These are phyloP conservation scores for Lepidopterella palustris DNA, from an alignment of 495 filamentous ascomycete genomes.

Conservation along the genomic window DNA sequence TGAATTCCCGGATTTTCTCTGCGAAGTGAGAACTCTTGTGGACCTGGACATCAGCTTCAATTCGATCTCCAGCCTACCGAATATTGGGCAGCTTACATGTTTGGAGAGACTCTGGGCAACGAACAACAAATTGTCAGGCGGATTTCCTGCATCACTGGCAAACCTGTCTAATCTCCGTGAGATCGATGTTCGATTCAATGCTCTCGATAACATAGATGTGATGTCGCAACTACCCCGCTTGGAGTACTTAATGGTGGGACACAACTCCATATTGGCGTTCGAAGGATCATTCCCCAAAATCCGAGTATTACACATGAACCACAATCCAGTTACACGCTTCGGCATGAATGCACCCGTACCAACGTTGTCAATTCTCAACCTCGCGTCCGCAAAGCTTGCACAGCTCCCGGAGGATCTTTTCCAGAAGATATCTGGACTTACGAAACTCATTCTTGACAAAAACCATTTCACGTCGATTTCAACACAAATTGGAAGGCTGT, in stretches of 20 bases:
- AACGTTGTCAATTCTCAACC: slow-evolving; percentile 73
- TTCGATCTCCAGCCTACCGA: slow-evolving; percentile 66
- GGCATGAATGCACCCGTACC: slow-evolving; percentile 70
- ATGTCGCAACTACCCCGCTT: slow-evolving; percentile 74
- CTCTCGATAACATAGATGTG: slow-evolving; percentile 75
- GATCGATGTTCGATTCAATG: slow-evolving; percentile 89
- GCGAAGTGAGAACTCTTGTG: slow-evolving; percentile 71
- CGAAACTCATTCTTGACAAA: slow-evolving; percentile 82
- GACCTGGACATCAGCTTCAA: slow-evolving; percentile 99
- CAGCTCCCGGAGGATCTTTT: slow-evolving; percentile 79
- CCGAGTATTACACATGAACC: slow-evolving; percentile 76
- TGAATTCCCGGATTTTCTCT: slow-evolving; percentile 76
- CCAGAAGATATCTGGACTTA: slow-evolving; percentile 76
- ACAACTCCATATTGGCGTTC: slow-evolving; percentile 86
- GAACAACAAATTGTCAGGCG: slow-evolving; percentile 77
- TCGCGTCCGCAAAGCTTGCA: slow-evolving; percentile 80
- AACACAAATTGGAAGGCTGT: slow-evolving; percentile 72
- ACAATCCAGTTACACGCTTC: slow-evolving; percentile 90
- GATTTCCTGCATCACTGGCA: slow-evolving; percentile 63
- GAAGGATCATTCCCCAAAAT: slow-evolving; percentile 78
- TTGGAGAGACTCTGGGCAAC: slow-evolving; percentile 91
- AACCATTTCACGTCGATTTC: slow-evolving; percentile 93
- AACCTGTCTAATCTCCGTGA: slow-evolving; percentile 74
- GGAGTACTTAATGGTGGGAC: slow-evolving; percentile 78
- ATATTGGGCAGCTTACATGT: slow-evolving; percentile 67